Conservation (phyloP, 2,329 filamentous ascomycete species). For the Colletotrichum sp. region DNA sequence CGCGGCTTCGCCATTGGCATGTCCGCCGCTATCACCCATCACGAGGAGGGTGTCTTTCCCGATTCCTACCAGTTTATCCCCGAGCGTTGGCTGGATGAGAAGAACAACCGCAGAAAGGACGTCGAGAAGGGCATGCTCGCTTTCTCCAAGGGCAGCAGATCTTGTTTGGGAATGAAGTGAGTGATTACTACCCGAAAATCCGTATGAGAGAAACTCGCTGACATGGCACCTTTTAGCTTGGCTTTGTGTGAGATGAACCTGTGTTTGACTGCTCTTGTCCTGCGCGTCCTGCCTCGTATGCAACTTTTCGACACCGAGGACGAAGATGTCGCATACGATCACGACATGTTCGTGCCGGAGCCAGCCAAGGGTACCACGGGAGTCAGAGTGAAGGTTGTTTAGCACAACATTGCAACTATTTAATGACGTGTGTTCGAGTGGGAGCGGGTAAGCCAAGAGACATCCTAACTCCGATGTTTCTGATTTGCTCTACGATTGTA, state of each 20-base stretch:
- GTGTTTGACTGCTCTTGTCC: constrained; percentile 22
- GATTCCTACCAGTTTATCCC: constrained; percentile 43
- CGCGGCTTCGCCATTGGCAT: constrained; percentile 42
- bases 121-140: constrained; percentile 43
- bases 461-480: neutral
- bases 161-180: constrained; percentile 47
- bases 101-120: constrained; percentile 29
- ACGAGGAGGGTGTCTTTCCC: constrained; percentile 40
- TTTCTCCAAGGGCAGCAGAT: constrained; percentile 45
- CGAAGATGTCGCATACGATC: constrained; percentile 32
- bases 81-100: constrained; percentile 43
- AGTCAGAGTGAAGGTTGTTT: constrained; percentile 9
- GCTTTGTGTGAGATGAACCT: constrained; percentile 29
- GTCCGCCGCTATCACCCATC: constrained; percentile 41
- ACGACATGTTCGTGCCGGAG: constrained; percentile 30
- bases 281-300: constrained; percentile 29
- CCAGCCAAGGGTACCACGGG: constrained; percentile 15
- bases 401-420: neutral
- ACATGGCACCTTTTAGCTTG: constrained; percentile 17
- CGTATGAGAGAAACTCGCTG: neutral
- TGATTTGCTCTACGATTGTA: neutral
- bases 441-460: neutral
- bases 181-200: neutral
- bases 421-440: neutral
- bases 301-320: constrained; percentile 31